Conservation (phyloP, 1,139 yeast species). For the Suhomyces terraborum region DNA sequence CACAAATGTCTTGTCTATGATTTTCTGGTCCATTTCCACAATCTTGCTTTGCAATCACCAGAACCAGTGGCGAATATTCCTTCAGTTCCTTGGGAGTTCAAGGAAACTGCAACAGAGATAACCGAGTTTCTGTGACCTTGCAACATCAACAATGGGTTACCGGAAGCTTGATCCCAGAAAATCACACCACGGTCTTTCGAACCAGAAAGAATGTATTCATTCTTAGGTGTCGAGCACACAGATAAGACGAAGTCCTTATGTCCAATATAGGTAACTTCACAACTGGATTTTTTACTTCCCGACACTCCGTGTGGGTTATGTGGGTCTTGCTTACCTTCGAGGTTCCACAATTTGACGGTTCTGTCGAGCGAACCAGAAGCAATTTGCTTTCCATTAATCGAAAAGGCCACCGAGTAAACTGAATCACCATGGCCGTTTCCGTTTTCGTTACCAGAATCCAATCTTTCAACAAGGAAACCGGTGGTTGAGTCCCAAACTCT, state of each 20-base stretch:
- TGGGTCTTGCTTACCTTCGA: conserved; percentile 59
- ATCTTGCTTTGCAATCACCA: conserved; percentile 97
- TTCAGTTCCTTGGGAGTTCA: conserved; percentile 69
- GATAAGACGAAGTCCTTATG: conserved; percentile 95
- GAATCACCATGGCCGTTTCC: conserved; percentile 97
- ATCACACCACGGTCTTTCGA: conserved; percentile 97
- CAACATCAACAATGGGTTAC: conserved; percentile 91
- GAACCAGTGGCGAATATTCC: conserved; percentile 93
- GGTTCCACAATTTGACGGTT: conserved; percentile 94
- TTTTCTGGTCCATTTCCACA: conserved; percentile 74
- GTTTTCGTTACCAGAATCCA: conserved; percentile 83
- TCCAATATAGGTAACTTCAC: conserved; percentile 93
- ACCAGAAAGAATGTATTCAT: conserved; percentile 88
- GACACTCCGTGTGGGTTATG: conserved; percentile 37
- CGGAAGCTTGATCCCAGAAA: conserved; percentile 93
- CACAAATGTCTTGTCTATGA: conserved; percentile 7
- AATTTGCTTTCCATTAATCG: conserved; percentile 88
- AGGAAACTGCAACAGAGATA: conserved; percentile 88
- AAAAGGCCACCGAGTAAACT: conserved; percentile 91
- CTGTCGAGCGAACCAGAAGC: conserved; percentile 95
- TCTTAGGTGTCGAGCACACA: conserved; percentile 93
- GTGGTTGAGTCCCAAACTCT: conserved; percentile 97
- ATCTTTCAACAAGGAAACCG: conserved; percentile 88
- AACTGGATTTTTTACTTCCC: conserved; percentile 52
- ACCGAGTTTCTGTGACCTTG: conserved; percentile 98